Conservation (phyloP, 495 filamentous ascomycete species). For the Aspergillus indologenus region DNA sequence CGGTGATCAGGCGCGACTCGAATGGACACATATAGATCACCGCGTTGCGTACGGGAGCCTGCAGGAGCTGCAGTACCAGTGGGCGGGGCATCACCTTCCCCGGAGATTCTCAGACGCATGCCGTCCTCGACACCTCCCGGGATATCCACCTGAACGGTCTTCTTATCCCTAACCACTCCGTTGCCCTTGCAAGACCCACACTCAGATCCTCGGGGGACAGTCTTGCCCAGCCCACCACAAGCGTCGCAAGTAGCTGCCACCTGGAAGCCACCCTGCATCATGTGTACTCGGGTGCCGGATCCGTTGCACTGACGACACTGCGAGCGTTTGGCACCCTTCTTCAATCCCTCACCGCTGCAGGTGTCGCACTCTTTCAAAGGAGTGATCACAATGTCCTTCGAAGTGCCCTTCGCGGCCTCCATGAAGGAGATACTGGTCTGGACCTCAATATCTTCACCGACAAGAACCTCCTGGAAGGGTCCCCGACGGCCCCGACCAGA, state of each 20-base stretch:
- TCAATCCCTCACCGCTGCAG: slow-evolving; percentile 80
- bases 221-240: slow-evolving; percentile 72
- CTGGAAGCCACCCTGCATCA: slow-evolving; percentile 90
- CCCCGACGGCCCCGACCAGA: slow-evolving; percentile 51
- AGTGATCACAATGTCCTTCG: slow-evolving; percentile 72
- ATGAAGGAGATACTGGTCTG: slow-evolving; percentile 89
- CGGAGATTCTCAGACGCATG: slow-evolving; percentile 77
- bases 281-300: slow-evolving; percentile 80
- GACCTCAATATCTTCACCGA: slow-evolving; percentile 92
- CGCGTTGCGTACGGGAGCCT: slow-evolving; percentile 58
- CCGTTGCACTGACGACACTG: slow-evolving; percentile 80
- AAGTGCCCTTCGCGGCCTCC: slow-evolving; percentile 89
- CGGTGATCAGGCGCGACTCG: slow-evolving; percentile 78
- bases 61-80: slow-evolving; percentile 60
- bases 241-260: slow-evolving; percentile 83
- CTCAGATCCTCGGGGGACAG: slow-evolving; percentile 70
- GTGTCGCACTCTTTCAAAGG: slow-evolving; percentile 76
- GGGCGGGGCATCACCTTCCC: slow-evolving; percentile 82
- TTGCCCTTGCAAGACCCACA: slow-evolving; percentile 75
- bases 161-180: slow-evolving; percentile 73
- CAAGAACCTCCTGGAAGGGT: slow-evolving; percentile 72
- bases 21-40: slow-evolving; percentile 86
- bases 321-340: slow-evolving; percentile 67
- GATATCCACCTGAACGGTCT: slow-evolving; percentile 82
- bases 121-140: slow-evolving; percentile 94